Evolutionary conservation across 345 rosid species (phyloP).

Genomic region (Hypericum androsaemum): DNA sequence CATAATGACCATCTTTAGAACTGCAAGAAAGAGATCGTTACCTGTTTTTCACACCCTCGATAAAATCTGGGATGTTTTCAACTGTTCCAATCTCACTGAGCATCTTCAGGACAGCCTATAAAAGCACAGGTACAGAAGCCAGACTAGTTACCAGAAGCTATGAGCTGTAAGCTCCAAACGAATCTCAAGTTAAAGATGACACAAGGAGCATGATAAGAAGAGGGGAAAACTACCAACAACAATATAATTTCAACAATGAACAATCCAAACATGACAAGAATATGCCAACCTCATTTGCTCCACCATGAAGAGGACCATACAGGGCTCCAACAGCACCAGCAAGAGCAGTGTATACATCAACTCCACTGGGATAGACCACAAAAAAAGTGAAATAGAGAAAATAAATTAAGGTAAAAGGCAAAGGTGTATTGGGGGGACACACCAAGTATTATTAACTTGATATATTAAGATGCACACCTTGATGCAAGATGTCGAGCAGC

Average conservation of each 20-base stretch:
- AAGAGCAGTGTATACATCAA: constrained; percentile 84
- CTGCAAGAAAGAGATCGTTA: constrained; percentile 13
- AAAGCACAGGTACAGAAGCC: constrained; percentile 10
- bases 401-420: neutral
- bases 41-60: constrained; percentile 95
- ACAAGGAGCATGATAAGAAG: neutral
- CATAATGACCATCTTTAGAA: too few relatives aligned
- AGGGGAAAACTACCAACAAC: neutral
- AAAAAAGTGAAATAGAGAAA: constrained; percentile 2
- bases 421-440: too few relatives aligned
- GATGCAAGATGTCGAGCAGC: constrained; percentile 98
- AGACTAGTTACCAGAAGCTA: too few relatives aligned
- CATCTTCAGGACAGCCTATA: constrained; percentile 99
- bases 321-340: constrained; percentile 96
- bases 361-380: constrained; percentile 44
- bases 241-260: neutral
- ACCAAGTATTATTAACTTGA: constrained; percentile 5
- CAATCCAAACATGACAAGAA: constrained; percentile 3
- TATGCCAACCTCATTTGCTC: constrained; percentile 78
- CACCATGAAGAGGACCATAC: constrained; percentile 98
- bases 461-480: constrained; percentile 35
- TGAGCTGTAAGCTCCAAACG: too few relatives aligned
- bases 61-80: constrained; percentile 87
- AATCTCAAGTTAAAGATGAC: neutral
- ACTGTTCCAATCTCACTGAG: constrained; percentile 75